phyloP scores from a whole-genome alignment of 2,329 filamentous ascomycete genomes.

The Alternaria burnsii region DNA sequence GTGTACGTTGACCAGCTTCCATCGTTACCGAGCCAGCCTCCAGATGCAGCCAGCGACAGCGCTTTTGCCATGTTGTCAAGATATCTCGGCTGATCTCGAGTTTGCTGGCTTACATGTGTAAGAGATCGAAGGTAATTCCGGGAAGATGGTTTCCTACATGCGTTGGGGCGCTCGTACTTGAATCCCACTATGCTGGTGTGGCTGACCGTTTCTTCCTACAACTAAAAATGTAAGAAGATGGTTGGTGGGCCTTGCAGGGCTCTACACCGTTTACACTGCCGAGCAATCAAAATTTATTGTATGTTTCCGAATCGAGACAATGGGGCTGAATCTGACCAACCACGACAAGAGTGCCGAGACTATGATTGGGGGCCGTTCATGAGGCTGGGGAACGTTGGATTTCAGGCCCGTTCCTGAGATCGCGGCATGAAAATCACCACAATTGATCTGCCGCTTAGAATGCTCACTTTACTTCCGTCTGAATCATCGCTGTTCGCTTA shows the following conservation, averaged over 20 bases:
- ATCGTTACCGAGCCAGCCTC: slow-evolving; percentile 4
- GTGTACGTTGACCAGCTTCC: slow-evolving; percentile 9
- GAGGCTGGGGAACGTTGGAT: neutral
- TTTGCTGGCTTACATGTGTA: neutral
- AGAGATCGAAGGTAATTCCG: neutral
- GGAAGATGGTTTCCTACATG: neutral
- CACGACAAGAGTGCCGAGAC: neutral
- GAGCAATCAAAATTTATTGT: neutral
- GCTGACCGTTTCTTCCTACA: neutral
- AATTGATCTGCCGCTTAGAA: too few relatives aligned
- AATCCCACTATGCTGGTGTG: neutral
- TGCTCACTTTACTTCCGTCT: neutral
- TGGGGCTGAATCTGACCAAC: neutral
- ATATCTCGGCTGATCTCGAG: neutral
- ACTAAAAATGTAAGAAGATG: neutral
- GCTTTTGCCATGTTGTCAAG: neutral
- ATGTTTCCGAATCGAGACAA: neutral
- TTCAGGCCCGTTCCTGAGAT: neutral
- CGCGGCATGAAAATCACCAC: too few relatives aligned
- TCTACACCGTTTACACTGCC: neutral
- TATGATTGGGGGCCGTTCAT: neutral
- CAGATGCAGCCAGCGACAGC: neutral
- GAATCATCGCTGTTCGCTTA: too few relatives aligned
- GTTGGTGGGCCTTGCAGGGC: neutral
- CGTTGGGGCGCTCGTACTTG: neutral